phyloP scores from a whole-genome alignment of 2,329 filamentous ascomycete genomes.

The Aspergillus bombycis region DNA sequence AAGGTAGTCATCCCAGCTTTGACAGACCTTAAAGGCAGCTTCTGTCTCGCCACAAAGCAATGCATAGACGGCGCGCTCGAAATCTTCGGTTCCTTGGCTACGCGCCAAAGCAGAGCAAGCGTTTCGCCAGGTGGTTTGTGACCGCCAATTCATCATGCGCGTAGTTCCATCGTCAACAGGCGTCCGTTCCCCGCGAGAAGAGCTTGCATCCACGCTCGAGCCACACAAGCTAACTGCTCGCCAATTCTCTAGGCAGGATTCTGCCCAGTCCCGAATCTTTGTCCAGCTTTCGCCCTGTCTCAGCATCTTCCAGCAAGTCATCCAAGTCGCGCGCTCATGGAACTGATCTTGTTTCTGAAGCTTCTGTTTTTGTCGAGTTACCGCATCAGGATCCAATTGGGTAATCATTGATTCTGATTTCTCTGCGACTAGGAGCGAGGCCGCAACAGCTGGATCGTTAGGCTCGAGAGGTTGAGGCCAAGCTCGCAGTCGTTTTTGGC shows the following conservation, averaged over 20 bases:
- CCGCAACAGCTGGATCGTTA: constrained; percentile 59
- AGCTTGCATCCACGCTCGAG: constrained; percentile 37
- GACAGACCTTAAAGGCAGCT: constrained; percentile 75
- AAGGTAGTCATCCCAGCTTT: constrained; percentile 81
- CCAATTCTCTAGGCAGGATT: constrained; percentile 85
- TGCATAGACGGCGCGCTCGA: constrained; percentile 88
- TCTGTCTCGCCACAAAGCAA: constrained; percentile 82
- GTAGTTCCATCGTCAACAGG: constrained; percentile 41
- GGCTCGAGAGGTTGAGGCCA: constrained; percentile 69
- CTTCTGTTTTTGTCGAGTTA: constrained; percentile 74
- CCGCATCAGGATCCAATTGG: constrained; percentile 88
- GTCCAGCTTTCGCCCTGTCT: constrained; percentile 76
- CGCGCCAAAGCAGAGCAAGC: constrained; percentile 52
- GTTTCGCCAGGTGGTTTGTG: constrained; percentile 42
- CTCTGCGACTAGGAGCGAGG: constrained; percentile 61
- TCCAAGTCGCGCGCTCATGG: constrained; percentile 89
- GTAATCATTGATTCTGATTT: constrained; percentile 71
- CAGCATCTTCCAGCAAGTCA: constrained; percentile 91
- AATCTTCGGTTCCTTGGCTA: constrained; percentile 70
- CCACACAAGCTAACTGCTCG: constrained; percentile 81
- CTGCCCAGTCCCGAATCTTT: constrained; percentile 82
- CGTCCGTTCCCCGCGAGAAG: constrained; percentile 30
- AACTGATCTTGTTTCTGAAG: constrained; percentile 83
- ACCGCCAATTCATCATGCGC: constrained; percentile 46
- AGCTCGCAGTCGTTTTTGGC: constrained; percentile 77